Evolutionary conservation across 2,329 filamentous ascomycete genomes (phyloP).

Genomic region (Xylariaceae sp.): DNA sequence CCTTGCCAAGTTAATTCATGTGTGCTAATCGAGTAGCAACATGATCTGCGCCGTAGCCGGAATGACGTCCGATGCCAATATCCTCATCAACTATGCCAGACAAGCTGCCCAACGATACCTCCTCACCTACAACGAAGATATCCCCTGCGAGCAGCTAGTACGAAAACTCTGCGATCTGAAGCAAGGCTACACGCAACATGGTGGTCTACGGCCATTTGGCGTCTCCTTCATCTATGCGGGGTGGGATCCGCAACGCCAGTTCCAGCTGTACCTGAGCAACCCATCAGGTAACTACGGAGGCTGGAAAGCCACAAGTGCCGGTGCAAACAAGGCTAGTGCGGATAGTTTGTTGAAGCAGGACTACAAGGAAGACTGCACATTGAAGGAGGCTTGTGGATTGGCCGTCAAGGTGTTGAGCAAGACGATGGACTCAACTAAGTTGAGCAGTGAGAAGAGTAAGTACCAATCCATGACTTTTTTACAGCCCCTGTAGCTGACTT

Average conservation of each 20-base stretch:
- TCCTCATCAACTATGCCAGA: conserved; percentile 99
- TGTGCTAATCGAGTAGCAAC: conserved; percentile 59
- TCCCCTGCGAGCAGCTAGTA: conserved; percentile 97
- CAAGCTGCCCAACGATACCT: conserved; percentile 96
- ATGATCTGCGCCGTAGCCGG: conserved; percentile 99
- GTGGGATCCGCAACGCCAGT: conserved; percentile 91
- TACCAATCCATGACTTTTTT: conserved; percentile 18
- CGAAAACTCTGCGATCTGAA: conserved; percentile 95
- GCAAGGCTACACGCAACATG: conserved; percentile 98
- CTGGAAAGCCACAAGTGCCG: conserved; percentile 97
- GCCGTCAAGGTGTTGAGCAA: conserved; percentile 99
- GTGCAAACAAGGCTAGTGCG: conserved; percentile 95
- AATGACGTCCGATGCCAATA: conserved; percentile 99
- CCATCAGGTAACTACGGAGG: conserved; percentile 98
- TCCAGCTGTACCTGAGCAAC: conserved; percentile 99
- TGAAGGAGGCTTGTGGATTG: conserved; percentile 95
- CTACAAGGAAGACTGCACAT: conserved; percentile 95
- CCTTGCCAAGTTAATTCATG: neutral
- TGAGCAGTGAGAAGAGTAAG: conserved; percentile 98
- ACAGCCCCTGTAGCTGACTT: conserved; percentile 12
- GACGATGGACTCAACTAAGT: conserved; percentile 98
- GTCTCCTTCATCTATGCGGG: conserved; percentile 99
- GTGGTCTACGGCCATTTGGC: conserved; percentile 94
- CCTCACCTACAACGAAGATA: conserved; percentile 99
- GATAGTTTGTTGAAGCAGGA: conserved; percentile 98